A percentile compares a stretch with the other conserved stretches of the same genome.
These are phyloP conservation scores for Isatis tinctoria DNA, from an alignment of 345 rosid genomes.

Conservation along the genomic window DNA sequence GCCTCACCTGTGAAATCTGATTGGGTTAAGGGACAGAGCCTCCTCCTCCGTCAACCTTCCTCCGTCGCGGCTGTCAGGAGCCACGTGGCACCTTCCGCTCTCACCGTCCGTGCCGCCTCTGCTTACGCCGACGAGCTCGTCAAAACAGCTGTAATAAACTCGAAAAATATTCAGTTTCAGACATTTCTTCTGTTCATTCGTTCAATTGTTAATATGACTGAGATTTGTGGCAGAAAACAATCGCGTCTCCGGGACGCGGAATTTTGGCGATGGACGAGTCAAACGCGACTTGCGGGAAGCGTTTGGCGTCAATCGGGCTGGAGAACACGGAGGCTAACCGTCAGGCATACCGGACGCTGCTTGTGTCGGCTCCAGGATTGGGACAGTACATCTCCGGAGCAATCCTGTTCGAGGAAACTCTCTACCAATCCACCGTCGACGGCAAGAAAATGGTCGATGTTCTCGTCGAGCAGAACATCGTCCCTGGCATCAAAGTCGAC, in stretches of 20 bases:
- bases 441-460: conserved; percentile 92
- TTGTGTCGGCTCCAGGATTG: conserved; percentile 71
- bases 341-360: conserved; percentile 90
- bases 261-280: conserved; percentile 99
- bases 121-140: conserved; percentile 91
- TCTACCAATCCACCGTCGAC: conserved; percentile 79
- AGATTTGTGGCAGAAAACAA: conserved; percentile 48
- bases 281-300: conserved; percentile 92
- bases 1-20: conserved; percentile 79
- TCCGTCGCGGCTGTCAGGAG: conserved; percentile 44
- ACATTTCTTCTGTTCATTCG: not conserved
- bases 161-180: not conserved
- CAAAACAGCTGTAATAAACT: conserved; percentile 67
- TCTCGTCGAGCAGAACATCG: conserved; percentile 77
- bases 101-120: conserved; percentile 67
- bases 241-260: conserved; percentile 93
- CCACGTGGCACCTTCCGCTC: conserved; percentile 36
- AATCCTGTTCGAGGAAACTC: conserved; percentile 94
- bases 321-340: conserved; percentile 98
- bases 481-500: conserved; percentile 96
- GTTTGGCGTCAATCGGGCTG: conserved; percentile 81
- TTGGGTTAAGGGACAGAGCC: conserved; percentile 61
- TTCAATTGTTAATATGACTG: not conserved
- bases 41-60: conserved; percentile 49
- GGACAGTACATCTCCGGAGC: conserved; percentile 89